Percentiles rank a stretch among this genome's conserved stretches.
These are phyloP conservation scores for Gentiana macrophylla DNA, from an alignment of 257 asterid species.

Conservation along the genomic window DNA sequence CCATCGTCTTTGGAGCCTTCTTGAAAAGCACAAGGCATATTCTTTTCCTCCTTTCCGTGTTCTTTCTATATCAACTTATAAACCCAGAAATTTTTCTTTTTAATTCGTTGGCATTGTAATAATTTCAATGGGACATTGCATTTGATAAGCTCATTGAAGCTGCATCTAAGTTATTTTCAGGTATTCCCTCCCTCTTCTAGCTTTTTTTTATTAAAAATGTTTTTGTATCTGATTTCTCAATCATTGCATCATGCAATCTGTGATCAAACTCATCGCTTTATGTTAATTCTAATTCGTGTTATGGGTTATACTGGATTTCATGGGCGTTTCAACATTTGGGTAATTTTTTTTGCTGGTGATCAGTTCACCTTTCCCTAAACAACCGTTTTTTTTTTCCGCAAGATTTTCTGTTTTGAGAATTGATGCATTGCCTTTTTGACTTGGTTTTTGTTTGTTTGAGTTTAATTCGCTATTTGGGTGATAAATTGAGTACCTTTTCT, in stretches of 20 bases:
- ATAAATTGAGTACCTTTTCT: too few species aligned
- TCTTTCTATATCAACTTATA: slow-evolving; percentile 9
- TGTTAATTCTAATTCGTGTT: too few species aligned
- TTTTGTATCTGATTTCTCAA: not conserved
- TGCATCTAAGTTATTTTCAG: slow-evolving; percentile 11
- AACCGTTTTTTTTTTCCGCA: too few species aligned
- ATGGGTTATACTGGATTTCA: too few species aligned
- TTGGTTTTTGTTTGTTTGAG: too few species aligned
- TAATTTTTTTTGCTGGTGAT: too few species aligned
- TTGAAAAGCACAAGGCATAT: slow-evolving; percentile 29
- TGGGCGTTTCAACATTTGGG: too few species aligned
- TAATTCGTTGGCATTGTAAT: slow-evolving; percentile 6
- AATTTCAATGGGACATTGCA: slow-evolving; percentile 8
- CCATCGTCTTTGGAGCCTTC: slow-evolving; percentile 13
- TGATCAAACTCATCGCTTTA: too few species aligned
- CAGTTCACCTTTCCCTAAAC: too few species aligned
- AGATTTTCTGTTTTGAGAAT: too few species aligned
- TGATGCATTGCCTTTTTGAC: too few species aligned
- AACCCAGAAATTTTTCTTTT: slow-evolving; percentile 16
- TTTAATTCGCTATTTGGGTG: too few species aligned
- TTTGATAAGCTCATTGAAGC: slow-evolving; percentile 20
- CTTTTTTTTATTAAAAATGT: not conserved
- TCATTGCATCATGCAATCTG: not conserved
- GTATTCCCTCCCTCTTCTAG: slow-evolving; percentile 13
- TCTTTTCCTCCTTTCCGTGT: slow-evolving; percentile 23